These are phyloP conservation scores for Botrytis pseudocinerea DNA, from an alignment of 2,329 filamentous ascomycete genomes.

Conservation along the genomic window DNA sequence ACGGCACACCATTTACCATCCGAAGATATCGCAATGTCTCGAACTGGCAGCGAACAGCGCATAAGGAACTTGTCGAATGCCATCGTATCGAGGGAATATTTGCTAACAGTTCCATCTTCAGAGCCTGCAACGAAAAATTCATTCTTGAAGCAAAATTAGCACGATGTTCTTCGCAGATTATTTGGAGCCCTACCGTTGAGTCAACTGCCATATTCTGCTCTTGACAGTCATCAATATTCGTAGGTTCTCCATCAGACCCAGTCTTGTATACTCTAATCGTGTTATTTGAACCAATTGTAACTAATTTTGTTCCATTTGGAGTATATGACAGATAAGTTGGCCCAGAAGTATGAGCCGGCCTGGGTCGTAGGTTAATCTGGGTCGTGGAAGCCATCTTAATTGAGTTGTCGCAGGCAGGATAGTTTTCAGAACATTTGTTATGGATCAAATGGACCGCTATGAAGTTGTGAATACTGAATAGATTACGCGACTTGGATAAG, in stretches of 20 bases:
- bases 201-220: conserved; percentile 82
- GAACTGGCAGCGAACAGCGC: conserved; percentile 79
- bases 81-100: conserved; percentile 77
- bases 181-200: conserved; percentile 53
- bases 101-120: conserved; percentile 94
- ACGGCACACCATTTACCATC: conserved; percentile 89
- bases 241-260: conserved; percentile 87
- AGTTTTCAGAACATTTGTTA: conserved; percentile 2
- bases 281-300: conserved; percentile 92
- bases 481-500: conserved; percentile 29
- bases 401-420: conserved; percentile 24
- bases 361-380: conserved; percentile 55
- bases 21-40: conserved; percentile 79
- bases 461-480: conserved; percentile 23
- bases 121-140: conserved; percentile 86
- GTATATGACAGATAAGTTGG: conserved; percentile 88
- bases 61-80: conserved; percentile 79
- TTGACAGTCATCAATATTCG: conserved; percentile 85
- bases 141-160: conserved; percentile 50
- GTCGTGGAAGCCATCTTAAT: conserved; percentile 40
- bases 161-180: background rate
- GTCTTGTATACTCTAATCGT: conserved; percentile 91
- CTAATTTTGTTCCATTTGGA: conserved; percentile 78
- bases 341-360: conserved; percentile 79
- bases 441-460: conserved; percentile 9